Percentiles rank a stretch among this genome's conserved stretches.
These are phyloP conservation scores for Streptanthus diversifolius DNA, from an alignment of 345 rosid species.

Conservation along the genomic window DNA sequence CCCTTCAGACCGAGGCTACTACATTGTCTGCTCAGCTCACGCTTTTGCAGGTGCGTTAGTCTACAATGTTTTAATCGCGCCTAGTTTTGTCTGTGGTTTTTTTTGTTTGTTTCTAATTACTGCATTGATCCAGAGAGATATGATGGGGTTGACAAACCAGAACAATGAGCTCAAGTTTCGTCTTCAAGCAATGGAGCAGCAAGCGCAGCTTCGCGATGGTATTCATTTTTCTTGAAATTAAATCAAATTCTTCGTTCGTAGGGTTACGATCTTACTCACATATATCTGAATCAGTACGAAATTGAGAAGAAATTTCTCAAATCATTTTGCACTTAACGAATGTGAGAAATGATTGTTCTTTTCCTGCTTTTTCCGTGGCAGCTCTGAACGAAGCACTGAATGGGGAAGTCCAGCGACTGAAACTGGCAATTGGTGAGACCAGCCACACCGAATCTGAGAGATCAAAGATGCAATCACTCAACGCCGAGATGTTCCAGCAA, in stretches of 20 bases:
- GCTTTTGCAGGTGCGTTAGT: conserved; percentile 61
- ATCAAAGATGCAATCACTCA: conserved; percentile 35
- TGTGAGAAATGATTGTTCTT: not conserved
- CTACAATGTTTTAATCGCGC: not conserved
- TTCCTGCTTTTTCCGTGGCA: conserved; percentile 10
- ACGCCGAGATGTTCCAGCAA: conserved; percentile 36
- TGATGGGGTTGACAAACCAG: conserved; percentile 83
- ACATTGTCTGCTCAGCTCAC: conserved; percentile 95
- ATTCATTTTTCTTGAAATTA: not conserved
- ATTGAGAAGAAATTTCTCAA: not conserved
- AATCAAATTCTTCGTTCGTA: not conserved
- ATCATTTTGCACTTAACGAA: not conserved
- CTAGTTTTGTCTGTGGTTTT: not conserved
- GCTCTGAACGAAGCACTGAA: conserved; percentile 54
- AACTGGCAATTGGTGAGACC: conserved; percentile 33
- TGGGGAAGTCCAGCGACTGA: conserved; percentile 49
- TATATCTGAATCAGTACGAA: not conserved
- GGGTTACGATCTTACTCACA: not conserved
- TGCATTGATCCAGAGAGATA: conserved; percentile 63
- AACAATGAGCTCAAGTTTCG: conserved; percentile 93
- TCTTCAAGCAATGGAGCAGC: conserved; percentile 98
- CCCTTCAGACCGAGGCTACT: conserved; percentile 94
- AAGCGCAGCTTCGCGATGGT: conserved; percentile 94
- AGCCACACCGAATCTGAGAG: conserved; percentile 32
- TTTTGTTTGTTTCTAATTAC: not conserved